Evolutionary conservation across 305 asterid species (phyloP).

Genomic region (Fraxinus velutina): DNA sequence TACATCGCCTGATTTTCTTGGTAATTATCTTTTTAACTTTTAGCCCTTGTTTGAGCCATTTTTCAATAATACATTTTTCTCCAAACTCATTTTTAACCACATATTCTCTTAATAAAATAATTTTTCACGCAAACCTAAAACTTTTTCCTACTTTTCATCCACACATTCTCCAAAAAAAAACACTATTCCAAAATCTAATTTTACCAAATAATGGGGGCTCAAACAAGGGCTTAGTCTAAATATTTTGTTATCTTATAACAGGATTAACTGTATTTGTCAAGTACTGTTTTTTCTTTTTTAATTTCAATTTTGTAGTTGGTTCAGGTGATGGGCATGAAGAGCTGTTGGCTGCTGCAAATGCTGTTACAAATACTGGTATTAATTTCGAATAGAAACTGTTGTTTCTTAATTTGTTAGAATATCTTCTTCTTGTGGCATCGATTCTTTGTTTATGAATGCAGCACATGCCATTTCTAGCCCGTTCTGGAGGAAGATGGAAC

Average conservation of each 20-base stretch:
- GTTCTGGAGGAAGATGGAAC: constrained; percentile 87
- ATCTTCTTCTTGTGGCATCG: constrained; percentile 26
- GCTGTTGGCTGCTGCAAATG: constrained; percentile 87
- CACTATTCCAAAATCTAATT: background rate
- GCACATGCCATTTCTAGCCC: constrained; percentile 72
- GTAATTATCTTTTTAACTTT: constrained; percentile 33
- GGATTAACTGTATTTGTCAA: constrained; percentile 9
- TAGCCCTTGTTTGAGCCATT: background rate
- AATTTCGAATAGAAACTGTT: constrained; percentile 12
- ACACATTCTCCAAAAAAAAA: background rate
- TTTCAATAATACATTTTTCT: background rate
- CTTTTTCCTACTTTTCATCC: background rate
- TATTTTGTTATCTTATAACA: background rate
- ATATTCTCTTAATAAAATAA: background rate
- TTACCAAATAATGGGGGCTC: background rate
- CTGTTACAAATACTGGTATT: constrained; percentile 71
- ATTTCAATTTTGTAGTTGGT: constrained; percentile 44
- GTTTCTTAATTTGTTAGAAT: constrained; percentile 15
- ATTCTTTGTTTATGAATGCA: constrained; percentile 38
- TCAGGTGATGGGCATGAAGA: constrained; percentile 87
- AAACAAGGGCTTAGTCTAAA: constrained; percentile 1
- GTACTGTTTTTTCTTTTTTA: constrained; percentile 24
- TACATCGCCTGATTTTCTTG: constrained; percentile 67
- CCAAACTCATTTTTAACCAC: background rate
- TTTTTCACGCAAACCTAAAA: background rate